phyloP scores from a whole-genome alignment of 768 basidiomycete species.

The Lentinula raphanica region DNA sequence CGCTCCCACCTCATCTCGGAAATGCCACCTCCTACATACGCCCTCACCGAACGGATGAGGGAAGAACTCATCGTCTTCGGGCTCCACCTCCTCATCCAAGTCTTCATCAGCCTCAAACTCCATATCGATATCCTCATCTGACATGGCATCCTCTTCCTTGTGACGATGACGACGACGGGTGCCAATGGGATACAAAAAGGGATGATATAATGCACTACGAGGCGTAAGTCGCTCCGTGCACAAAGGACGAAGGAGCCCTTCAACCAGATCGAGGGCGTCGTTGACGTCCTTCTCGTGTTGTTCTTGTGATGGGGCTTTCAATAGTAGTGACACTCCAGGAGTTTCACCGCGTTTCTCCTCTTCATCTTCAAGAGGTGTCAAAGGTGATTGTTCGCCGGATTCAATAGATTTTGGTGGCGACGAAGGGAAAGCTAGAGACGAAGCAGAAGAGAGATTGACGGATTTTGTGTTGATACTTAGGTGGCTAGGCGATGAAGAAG shows the following conservation, averaged over 20 bases:
- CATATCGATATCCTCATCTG: constrained; percentile 1
- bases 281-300: constrained; percentile 54
- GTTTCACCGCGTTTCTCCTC: constrained; percentile 6
- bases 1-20: constrained; percentile 51
- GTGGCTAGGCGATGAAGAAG: constrained; percentile 1
- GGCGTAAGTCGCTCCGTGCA: constrained; percentile 76
- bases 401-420: constrained; percentile 12
- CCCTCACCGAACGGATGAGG: constrained; percentile 70
- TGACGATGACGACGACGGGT: background rate
- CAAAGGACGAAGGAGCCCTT: constrained; percentile 69
- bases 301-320: constrained; percentile 19
- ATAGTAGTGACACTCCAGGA: background rate
- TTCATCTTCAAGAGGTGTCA: constrained; percentile 15
- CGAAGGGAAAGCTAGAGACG: constrained; percentile 7
- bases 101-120: background rate
- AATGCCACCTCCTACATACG: constrained; percentile 59
- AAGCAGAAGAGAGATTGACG: background rate
- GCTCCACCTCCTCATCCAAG: constrained; percentile 17
- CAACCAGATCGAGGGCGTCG: constrained; percentile 70
- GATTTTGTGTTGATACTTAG: background rate
- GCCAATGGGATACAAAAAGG: constrained; percentile 50
- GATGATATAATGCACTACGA: constrained; percentile 67
- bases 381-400: constrained; percentile 15
- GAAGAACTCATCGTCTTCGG: constrained; percentile 59
- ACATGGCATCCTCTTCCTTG: background rate